These are phyloP conservation scores for Solanum boliviense DNA, from an alignment of 257 asterid species.

Conservation along the genomic window DNA sequence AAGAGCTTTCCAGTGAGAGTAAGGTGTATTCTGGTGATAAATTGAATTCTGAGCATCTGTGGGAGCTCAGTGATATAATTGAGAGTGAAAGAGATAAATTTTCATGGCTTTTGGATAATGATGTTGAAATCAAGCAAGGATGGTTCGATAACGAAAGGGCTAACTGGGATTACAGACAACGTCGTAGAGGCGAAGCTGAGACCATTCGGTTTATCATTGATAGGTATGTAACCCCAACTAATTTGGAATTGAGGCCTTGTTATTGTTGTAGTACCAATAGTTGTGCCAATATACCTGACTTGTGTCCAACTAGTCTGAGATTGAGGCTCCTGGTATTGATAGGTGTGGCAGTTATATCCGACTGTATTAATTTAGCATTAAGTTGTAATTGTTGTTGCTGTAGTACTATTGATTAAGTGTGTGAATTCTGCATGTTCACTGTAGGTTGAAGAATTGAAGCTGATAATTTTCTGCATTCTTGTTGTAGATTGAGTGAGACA, in stretches of 20 bases:
- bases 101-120: conserved; percentile 76
- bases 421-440: background rate
- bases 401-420: background rate
- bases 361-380: background rate
- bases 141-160: conserved; percentile 29
- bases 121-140: conserved; percentile 47
- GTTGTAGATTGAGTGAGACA: conserved; percentile 44
- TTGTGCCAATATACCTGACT: background rate
- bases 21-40: conserved; percentile 39
- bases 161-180: conserved; percentile 44
- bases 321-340: background rate
- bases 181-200: conserved; percentile 44
- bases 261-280: background rate
- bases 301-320: background rate
- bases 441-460: background rate
- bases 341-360: background rate
- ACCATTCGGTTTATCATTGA: conserved; percentile 44
- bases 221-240: conserved; percentile 22
- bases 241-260: background rate
- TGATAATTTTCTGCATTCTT: background rate
- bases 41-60: conserved; percentile 46
- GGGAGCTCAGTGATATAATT: conserved; percentile 64
- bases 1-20: conserved; percentile 43
- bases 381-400: background rate
- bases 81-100: conserved; percentile 68